These are phyloP conservation scores for Malus asiatica DNA, from an alignment of 306 rosid species.

Conservation along the genomic window DNA sequence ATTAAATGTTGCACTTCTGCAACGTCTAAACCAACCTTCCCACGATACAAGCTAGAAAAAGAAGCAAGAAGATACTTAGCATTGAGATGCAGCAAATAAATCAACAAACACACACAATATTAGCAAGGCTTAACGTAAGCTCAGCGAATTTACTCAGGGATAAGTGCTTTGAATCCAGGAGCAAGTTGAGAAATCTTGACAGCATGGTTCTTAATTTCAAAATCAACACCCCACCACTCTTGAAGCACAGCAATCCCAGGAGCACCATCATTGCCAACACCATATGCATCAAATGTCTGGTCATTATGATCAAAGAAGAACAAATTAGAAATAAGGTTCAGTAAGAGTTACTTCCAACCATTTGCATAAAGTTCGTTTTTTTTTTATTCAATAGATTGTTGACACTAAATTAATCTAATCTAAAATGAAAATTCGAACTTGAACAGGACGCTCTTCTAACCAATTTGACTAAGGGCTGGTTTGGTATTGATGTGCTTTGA, in stretches of 20 bases:
- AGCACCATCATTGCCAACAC: constrained; percentile 77
- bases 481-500: too few relatives aligned
- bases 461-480: too few relatives aligned
- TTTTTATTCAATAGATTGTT: too few relatives aligned
- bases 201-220: constrained; percentile 75
- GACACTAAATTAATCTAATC: too few relatives aligned
- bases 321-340: constrained; percentile 3
- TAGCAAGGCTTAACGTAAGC: background rate
- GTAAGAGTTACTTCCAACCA: background rate
- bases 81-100: background rate
- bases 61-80: background rate
- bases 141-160: constrained; percentile 63
- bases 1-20: too few relatives aligned
- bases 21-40: constrained; percentile 37
- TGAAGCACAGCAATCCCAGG: constrained; percentile 86
- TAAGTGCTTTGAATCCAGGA: constrained; percentile 78
- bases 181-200: constrained; percentile 65
- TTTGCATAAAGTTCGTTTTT: background rate
- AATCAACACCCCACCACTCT: constrained; percentile 96
- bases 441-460: too few relatives aligned
- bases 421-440: too few relatives aligned
- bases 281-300: constrained; percentile 75
- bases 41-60: constrained; percentile 50
- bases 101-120: background rate
- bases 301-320: constrained; percentile 4